Conservation (phyloP, 805 yeast species). For the Metschnikowia drakensbergensis region DNA sequence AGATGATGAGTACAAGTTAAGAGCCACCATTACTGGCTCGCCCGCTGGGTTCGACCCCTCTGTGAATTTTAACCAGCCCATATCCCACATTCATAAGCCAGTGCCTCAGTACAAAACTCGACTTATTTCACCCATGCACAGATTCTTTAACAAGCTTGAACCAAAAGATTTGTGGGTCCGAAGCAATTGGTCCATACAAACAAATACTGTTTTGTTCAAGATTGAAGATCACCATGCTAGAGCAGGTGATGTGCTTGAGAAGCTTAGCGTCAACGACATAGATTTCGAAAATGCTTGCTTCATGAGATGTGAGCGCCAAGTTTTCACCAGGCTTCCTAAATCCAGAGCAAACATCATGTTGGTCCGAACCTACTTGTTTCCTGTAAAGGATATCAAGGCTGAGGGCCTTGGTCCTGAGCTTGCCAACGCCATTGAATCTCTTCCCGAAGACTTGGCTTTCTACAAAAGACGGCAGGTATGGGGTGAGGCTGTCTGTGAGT, state of each 20-base stretch:
- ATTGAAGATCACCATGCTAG: conserved; percentile 43
- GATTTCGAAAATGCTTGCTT: conserved; percentile 34
- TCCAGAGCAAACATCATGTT: conserved; percentile 36
- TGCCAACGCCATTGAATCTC: conserved; percentile 30
- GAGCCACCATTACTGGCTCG: conserved; percentile 57
- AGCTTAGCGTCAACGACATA: conserved; percentile 32
- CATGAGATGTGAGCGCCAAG: conserved; percentile 36
- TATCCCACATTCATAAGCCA: conserved; percentile 63
- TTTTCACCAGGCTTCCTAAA: conserved; percentile 34
- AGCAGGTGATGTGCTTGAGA: conserved; percentile 31
- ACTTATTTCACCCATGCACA: conserved; percentile 60
- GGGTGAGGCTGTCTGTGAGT: conserved; percentile 38
- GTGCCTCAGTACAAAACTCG: conserved; percentile 64
- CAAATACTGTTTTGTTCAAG: conserved; percentile 49
- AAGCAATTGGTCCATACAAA: conserved; percentile 68
- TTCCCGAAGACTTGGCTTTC: conserved; percentile 37
- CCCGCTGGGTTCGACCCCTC: conserved; percentile 74
- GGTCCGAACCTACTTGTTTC: conserved; percentile 36
- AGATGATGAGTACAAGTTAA: conserved; percentile 54
- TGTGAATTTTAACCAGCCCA: conserved; percentile 46
- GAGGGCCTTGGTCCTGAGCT: conserved; percentile 34
- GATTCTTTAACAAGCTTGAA: conserved; percentile 55
- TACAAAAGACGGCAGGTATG: conserved; percentile 36
- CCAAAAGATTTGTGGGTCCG: conserved; percentile 57
- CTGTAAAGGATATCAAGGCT: conserved; percentile 23